These are phyloP conservation scores for Phalaenopsis equestris DNA, from an alignment of 106 monocot species.

Conservation along the genomic window DNA sequence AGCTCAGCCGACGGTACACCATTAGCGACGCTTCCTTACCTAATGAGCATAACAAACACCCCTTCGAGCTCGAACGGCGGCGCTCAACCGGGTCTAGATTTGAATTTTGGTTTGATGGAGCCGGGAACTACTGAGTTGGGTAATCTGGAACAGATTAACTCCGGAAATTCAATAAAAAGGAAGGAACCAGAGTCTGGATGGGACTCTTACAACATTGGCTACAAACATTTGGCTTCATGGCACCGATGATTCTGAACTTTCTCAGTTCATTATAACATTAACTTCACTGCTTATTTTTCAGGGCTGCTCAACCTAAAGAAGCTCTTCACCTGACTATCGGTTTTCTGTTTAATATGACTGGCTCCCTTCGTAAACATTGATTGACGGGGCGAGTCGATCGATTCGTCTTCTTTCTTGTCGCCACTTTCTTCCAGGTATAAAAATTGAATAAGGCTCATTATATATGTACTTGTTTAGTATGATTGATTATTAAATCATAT, in stretches of 20 bases:
- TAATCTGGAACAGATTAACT: constrained; percentile 7
- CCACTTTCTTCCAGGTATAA: constrained; percentile 6
- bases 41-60: constrained; percentile 23
- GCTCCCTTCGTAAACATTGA: neutral
- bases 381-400: constrained; percentile 1
- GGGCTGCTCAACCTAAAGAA: neutral
- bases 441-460: constrained; percentile 17
- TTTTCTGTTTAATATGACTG: constrained; percentile 8
- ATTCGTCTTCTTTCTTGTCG: neutral
- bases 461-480: constrained; percentile 14
- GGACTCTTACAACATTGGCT: constrained; percentile 24
- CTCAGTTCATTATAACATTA: too few relatives aligned
- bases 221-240: constrained; percentile 44
- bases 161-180: constrained; percentile 28
- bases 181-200: constrained; percentile 51
- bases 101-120: constrained; percentile 37
- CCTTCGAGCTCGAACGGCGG: constrained; percentile 20
- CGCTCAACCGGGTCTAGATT: constrained; percentile 35
- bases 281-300: neutral
- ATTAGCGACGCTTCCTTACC: constrained; percentile 24
- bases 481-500: constrained; percentile 8
- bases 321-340: neutral
- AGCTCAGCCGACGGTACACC: constrained; percentile 16
- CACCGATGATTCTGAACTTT: neutral
- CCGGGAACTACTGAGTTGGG: neutral